Base-by-base conservation (phyloP, 1,139 yeast genomes). In the Yarrowia galli region DNA sequence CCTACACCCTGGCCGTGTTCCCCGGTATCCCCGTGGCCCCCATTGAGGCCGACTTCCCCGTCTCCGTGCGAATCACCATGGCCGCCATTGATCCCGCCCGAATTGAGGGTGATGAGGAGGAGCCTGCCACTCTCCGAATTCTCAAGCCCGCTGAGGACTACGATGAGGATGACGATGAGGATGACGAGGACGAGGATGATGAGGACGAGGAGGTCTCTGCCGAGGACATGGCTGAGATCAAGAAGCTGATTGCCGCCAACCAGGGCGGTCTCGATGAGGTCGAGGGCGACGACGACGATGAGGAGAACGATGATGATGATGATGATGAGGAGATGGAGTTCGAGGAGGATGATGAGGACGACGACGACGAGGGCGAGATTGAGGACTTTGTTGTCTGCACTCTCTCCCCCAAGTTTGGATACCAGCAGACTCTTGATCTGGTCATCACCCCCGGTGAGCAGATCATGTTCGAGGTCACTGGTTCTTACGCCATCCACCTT, bases 381-480 rank as follows among this genome's bases (percentile, higher is more conserved):
- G 90, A 89, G 78, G 97, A 91, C 80, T 89, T 83, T 75, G 89
- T 92, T 70, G 82, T 96, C 71, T 91, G 97, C 82, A 96, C 99
- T 69, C 85, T 95, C 72, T 88, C 96, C 68, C 98, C 98, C 79
- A 85, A 89, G 77, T 77, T 82, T 68, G 75, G 79, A 66, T 93
- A 80, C 85, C 99, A 95, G 84, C 98, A 93, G 84, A 83, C 96
- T 71, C 79, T 95, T 71, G 98, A 95, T 77, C 82, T 95, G 74
- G 92, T 96, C 76, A 89, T 96, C 77, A 85, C 89, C 70, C 97
- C 98, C 75, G 96, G 89, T 77, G 99, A 95, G 82, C 97, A 92
- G 77, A 93, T 95, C 71, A 88, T 85, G 83, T 95, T 95, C 77
- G 96, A 92, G 75, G 98, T 91, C 70, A 89, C 97, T 72, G 99